A percentile compares a stretch with the other conserved stretches of the same genome.
These are phyloP conservation scores for Pochonia chlamydosporia DNA, from an alignment of 2,329 filamentous ascomycete genomes.

Conservation along the genomic window DNA sequence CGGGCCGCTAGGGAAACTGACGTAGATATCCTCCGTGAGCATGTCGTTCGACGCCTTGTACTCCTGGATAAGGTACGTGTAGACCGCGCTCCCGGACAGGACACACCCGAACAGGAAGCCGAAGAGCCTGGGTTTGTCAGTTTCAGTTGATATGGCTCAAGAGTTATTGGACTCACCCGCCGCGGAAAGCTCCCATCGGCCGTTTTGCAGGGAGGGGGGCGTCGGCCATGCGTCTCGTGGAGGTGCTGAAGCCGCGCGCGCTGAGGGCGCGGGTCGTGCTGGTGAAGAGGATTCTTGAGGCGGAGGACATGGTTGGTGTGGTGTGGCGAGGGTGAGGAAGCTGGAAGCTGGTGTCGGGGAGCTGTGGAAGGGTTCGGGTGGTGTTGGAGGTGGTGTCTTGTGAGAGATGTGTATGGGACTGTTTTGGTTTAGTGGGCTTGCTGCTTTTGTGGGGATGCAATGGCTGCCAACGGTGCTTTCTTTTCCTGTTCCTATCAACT, in stretches of 20 bases:
- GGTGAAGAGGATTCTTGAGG: conserved; percentile 38
- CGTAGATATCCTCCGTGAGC: conserved; percentile 91
- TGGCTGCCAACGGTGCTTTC: no score
- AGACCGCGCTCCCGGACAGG: conserved; percentile 72
- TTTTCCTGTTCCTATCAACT: no score
- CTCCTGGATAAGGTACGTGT: conserved; percentile 89
- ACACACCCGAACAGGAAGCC: conserved; percentile 86
- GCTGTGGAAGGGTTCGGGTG: neutral
- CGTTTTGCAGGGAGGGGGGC: conserved; percentile 49
- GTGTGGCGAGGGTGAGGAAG: conserved; percentile 2
- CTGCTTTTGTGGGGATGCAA: no score
- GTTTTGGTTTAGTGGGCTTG: no score
- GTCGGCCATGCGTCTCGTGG: conserved; percentile 38
- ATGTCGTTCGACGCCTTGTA: conserved; percentile 92
- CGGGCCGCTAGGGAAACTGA: conserved; percentile 47
- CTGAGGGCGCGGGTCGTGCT: conserved; percentile 29
- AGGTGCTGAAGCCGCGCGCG: conserved; percentile 44
- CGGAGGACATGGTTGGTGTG: conserved; percentile 30
- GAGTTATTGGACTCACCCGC: conserved; percentile 55
- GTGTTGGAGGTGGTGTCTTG: neutral
- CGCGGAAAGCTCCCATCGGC: conserved; percentile 55
- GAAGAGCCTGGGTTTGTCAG: conserved; percentile 57
- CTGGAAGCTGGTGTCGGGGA: neutral
- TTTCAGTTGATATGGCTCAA: no score
- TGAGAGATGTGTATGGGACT: no score